Evolutionary conservation across 805 yeast species (phyloP).

Genomic region (Kluyveromyces dobzhanskii): DNA sequence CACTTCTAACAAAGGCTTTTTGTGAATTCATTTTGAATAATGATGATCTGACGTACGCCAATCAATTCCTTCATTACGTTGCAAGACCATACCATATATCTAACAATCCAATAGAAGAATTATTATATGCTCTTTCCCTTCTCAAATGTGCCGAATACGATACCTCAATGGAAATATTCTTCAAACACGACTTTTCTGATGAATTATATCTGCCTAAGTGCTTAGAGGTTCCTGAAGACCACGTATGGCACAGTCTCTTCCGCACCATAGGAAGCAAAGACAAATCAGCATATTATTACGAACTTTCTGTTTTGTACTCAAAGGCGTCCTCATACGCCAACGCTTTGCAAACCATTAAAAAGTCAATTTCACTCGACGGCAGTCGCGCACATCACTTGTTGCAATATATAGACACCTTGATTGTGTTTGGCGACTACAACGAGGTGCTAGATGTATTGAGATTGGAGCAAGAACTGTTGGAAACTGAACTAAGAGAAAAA

Average conservation of each 20-base stretch:
- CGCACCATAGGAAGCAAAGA: constrained; percentile 11
- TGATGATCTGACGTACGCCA: constrained; percentile 5
- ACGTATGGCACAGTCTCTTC: constrained; percentile 19
- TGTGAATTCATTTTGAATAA: constrained; percentile 7
- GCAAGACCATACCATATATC: constrained; percentile 16
- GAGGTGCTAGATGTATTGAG: constrained; percentile 27
- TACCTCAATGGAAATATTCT: constrained; percentile 22
- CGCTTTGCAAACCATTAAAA: constrained; percentile 22
- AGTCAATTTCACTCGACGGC: constrained; percentile 18
- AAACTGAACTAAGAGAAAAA: constrained; percentile 13
- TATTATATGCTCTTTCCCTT: constrained; percentile 20
- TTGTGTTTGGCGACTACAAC: constrained; percentile 18
- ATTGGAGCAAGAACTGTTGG: constrained; percentile 19
- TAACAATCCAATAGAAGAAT: constrained; percentile 18
- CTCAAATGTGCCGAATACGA: constrained; percentile 20
- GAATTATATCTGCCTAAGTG: constrained; percentile 14
- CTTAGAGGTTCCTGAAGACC: constrained; percentile 11
- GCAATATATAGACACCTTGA: constrained; percentile 21
- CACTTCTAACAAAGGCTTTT: neutral
- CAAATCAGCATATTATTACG: constrained; percentile 19
- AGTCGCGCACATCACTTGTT: constrained; percentile 17
- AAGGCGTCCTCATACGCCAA: constrained; percentile 13
- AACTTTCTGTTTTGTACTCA: constrained; percentile 21
- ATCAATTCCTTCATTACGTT: constrained; percentile 12
- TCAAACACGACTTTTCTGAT: constrained; percentile 18